A percentile compares a stretch with the other conserved stretches of the same genome.
Conservation (phyloP, 495 filamentous ascomycete species). For the Bryoglossum gracile region DNA sequence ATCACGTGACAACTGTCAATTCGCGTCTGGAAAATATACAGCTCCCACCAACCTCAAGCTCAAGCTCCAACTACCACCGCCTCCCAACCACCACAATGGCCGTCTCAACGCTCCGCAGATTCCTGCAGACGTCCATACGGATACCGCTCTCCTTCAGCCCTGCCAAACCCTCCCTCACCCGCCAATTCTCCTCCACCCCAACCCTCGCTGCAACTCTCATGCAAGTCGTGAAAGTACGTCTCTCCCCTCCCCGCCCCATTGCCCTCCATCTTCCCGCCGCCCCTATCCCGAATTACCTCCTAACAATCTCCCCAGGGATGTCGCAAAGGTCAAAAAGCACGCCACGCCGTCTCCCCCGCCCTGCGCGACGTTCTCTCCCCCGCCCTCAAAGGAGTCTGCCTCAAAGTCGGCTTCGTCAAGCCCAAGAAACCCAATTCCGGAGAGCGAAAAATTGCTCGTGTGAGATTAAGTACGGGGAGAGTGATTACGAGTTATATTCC, state of each 20-base stretch:
- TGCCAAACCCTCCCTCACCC: slow-evolving; percentile 3
- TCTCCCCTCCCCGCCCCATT: not conserved
- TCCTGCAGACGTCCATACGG: slow-evolving; percentile 19
- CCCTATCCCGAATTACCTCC: not conserved
- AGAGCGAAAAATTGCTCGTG: slow-evolving; percentile 83
- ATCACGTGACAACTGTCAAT: too few species aligned
- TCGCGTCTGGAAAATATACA: too few species aligned
- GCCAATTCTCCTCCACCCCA: slow-evolving; percentile 44
- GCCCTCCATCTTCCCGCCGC: not conserved
- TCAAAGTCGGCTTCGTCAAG: slow-evolving; percentile 84
- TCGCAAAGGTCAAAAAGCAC: slow-evolving; percentile 64
- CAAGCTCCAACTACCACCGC: too few species aligned
- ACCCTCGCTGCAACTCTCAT: slow-evolving; percentile 50
- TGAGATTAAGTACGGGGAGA: slow-evolving; percentile 79
- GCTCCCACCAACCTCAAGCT: too few species aligned
- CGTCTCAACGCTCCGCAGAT: slow-evolving; percentile 23
- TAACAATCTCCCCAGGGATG: slow-evolving; percentile 47
- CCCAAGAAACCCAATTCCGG: slow-evolving; percentile 99
- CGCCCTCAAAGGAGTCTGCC: slow-evolving; percentile 87
- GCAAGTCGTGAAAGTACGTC: slow-evolving; percentile 47
- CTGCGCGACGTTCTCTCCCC: slow-evolving; percentile 60
- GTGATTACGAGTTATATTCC: slow-evolving; percentile 88
- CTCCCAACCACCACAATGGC: slow-evolving; percentile 38
- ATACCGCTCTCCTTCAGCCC: slow-evolving; percentile 10
- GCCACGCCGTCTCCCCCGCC: slow-evolving; percentile 80